Evolutionary conservation across 2,329 filamentous ascomycete genomes (phyloP).

Genomic region (Ophiostoma ulmi): DNA sequence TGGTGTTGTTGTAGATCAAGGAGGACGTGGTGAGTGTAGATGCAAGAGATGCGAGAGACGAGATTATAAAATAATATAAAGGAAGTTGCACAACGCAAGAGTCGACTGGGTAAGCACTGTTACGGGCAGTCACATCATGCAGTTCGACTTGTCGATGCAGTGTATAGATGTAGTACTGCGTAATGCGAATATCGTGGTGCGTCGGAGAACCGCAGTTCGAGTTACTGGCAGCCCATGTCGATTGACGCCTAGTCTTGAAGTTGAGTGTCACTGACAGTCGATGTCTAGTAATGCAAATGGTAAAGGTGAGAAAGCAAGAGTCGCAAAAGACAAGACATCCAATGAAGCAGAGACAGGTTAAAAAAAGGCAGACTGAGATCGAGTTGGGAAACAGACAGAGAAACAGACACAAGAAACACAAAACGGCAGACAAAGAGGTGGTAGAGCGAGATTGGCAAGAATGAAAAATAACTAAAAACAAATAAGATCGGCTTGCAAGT

Average conservation of each 20-base stretch:
- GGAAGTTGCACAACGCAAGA: background rate
- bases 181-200: background rate
- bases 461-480: slow-evolving; percentile 13
- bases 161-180: background rate
- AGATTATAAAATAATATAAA: background rate
- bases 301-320: background rate
- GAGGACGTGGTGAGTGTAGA: background rate
- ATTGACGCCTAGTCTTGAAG: background rate
- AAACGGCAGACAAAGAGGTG: background rate
- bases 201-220: background rate
- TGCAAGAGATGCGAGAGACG: background rate
- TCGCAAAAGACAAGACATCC: background rate
- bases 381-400: background rate
- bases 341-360: background rate
- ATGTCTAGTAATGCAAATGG: background rate
- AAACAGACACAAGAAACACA: background rate
- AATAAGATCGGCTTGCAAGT: slow-evolving; percentile 13
- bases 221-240: slow-evolving; percentile 10
- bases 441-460: slow-evolving; percentile 6
- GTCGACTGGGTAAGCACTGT: background rate
- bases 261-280: background rate
- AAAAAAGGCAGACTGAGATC: background rate
- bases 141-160: background rate
- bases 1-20: background rate
- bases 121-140: slow-evolving; percentile 1